Evolutionary conservation across 345 rosid species (phyloP).

Genomic region (Iberis pinnata): DNA sequence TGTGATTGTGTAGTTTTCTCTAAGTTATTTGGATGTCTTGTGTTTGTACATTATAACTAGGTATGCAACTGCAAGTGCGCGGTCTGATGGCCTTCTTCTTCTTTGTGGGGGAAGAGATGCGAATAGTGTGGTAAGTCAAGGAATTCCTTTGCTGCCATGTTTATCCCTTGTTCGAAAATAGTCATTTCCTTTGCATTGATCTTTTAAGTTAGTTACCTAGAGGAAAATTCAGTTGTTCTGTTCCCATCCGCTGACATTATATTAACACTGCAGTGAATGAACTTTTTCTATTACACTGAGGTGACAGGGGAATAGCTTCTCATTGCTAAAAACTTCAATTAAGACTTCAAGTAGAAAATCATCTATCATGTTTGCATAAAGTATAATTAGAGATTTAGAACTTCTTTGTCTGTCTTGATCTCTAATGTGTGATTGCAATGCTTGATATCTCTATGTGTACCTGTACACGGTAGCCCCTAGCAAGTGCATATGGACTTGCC

Average conservation of each 20-base stretch:
- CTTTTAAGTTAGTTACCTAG: too few species aligned
- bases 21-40: conserved; percentile 3
- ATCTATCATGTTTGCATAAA: conserved; percentile 1
- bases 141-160: not conserved
- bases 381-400: conserved; percentile 3
- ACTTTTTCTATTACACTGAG: not conserved
- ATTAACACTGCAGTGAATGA: not conserved
- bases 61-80: conserved; percentile 99
- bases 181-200: conserved; percentile 1
- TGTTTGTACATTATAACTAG: conserved; percentile 36
- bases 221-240: not conserved
- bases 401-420: not conserved
- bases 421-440: conserved; percentile 3
- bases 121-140: conserved; percentile 78
- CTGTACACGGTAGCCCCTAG: conserved; percentile 57
- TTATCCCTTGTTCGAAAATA: conserved; percentile 4
- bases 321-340: not conserved
- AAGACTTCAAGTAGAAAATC: not conserved
- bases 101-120: conserved; percentile 99
- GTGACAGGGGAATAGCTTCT: conserved; percentile 4
- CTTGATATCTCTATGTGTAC: conserved; percentile 2
- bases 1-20: conserved; percentile 2
- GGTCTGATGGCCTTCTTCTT: conserved; percentile 97
- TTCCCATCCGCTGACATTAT: conserved; percentile 1
- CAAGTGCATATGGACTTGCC: conserved; percentile 98